Percentiles rank a stretch among this genome's conserved stretches.
These are phyloP conservation scores for Peronospora destructor DNA, from an alignment of 352 stramenopile species.

Conservation along the genomic window DNA sequence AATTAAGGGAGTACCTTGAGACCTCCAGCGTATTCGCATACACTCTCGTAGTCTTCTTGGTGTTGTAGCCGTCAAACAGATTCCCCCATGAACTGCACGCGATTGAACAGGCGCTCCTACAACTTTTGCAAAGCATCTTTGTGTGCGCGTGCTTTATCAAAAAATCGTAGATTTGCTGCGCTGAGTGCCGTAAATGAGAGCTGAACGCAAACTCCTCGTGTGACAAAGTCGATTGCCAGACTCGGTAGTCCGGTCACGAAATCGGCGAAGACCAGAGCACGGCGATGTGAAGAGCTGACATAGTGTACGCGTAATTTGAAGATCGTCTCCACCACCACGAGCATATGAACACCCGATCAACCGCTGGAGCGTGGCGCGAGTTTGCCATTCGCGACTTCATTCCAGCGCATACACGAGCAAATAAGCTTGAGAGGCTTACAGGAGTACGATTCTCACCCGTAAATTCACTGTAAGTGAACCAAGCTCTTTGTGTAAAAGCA, in stretches of 20 bases:
- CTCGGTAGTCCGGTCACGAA: constrained; percentile 85
- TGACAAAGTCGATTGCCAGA: constrained; percentile 79
- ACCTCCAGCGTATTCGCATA: constrained; percentile 67
- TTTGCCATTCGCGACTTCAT: constrained; percentile 37
- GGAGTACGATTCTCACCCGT: constrained; percentile 49
- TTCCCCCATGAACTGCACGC: constrained; percentile 72
- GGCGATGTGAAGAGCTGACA: constrained; percentile 85
- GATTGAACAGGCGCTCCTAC: constrained; percentile 87
- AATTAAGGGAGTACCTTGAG: no score
- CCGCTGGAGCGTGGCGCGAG: constrained; percentile 25
- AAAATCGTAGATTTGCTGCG: constrained; percentile 84
- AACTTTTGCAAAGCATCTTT: constrained; percentile 85
- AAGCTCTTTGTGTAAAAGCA: constrained; percentile 87
- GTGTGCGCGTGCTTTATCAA: constrained; percentile 78
- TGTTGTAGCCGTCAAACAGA: constrained; percentile 82
- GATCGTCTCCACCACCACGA: constrained; percentile 90
- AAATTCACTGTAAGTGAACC: constrained; percentile 80
- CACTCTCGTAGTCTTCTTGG: constrained; percentile 81
- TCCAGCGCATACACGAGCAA: constrained; percentile 35
- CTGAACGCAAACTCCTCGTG: constrained; percentile 80
- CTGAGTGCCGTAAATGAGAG: constrained; percentile 85
- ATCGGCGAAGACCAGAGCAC: constrained; percentile 90
- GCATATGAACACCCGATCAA: constrained; percentile 35
- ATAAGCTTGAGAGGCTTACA: constrained; percentile 42
- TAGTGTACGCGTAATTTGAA: constrained; percentile 90